Evolutionary conservation across 1,284 basidiomycete species (phyloP), one percentile per base, ranked within the genome.

Genomic region (Moesziomyces sp.): DNA sequence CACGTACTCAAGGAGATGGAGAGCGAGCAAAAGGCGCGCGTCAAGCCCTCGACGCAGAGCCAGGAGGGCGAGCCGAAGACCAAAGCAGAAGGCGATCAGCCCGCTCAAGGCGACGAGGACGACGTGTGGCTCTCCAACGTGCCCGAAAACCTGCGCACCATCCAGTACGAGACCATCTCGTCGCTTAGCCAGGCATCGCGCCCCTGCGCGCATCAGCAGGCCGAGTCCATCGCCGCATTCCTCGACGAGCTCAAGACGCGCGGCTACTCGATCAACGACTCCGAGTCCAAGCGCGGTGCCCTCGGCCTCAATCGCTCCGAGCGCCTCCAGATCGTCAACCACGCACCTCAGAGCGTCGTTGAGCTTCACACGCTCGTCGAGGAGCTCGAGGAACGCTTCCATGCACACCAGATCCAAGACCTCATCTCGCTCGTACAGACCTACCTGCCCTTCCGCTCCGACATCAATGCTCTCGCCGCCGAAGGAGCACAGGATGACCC

Each of bases 321-420:
- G 86, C 93, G 94, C 76, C 87, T 97, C 5, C 93, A 96, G 82
- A 88, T 96, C 38, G 90, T 93, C 49, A 97, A 97, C 82, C 88
- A 96, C 16, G 91, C 91, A 0, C 95, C 94, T 1, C 89, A 88
- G 5, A 88, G 90, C 51, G 86, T 90, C 0, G 93, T 97, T 30
- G 93, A 94, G 82, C 89, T 97, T 23, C 95, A 97, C 77, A 91
- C 93, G 49, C 93, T 95, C 76, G 89, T 97, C 16, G 93, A 97
- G 85, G 93, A 96, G 83, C 86, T 93, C 2, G 92, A 94, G 84
- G 91, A 92, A 69, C 88, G 94, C 44, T 88, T 95, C 0, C 88
- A 63, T 33, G 58, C 58, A 8, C 50, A 90, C 23, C 86, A 87
- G 42, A 91, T 94, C 86, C 88, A 91, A 18, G 88, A 90, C 19